Percentiles rank a stretch among this genome's conserved stretches.
These are phyloP conservation scores for Plantago ovata DNA, from an alignment of 257 asterid species.

Conservation along the genomic window DNA sequence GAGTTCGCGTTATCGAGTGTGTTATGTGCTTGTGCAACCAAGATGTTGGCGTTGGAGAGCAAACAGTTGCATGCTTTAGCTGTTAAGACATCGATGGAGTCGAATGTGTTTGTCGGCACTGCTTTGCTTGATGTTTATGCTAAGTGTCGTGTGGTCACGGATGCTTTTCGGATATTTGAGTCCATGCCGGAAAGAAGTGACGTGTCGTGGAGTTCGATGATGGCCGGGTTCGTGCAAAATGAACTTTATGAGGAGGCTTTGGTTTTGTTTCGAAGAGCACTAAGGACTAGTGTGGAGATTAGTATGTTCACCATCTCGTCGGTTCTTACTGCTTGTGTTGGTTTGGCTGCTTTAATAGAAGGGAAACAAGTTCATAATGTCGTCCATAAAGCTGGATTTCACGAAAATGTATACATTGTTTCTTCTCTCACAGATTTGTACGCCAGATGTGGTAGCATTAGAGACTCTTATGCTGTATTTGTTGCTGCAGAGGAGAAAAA, in stretches of 20 bases:
- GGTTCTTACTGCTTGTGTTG: conserved; percentile 69
- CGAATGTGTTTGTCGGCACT: conserved; percentile 58
- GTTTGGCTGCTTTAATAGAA: conserved; percentile 75
- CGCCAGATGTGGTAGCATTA: conserved; percentile 76
- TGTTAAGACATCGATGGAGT: conserved; percentile 45
- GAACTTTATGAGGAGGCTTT: conserved; percentile 75
- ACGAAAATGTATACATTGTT: conserved; percentile 41
- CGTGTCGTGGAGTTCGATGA: conserved; percentile 94
- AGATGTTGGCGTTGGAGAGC: conserved; percentile 52
- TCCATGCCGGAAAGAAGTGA: conserved; percentile 53
- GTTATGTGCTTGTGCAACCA: conserved; percentile 73
- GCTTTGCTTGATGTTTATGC: conserved; percentile 86
- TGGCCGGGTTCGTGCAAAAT: conserved; percentile 72
- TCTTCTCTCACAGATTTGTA: conserved; percentile 83
- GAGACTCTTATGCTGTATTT: conserved; percentile 58
- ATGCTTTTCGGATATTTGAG: conserved; percentile 57
- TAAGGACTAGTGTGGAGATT: conserved; percentile 29
- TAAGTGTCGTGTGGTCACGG: conserved; percentile 49
- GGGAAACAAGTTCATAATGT: conserved; percentile 70
- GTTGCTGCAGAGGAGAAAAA: conserved; percentile 51
- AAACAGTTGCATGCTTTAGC: conserved; percentile 75
- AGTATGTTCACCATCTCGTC: conserved; percentile 61
- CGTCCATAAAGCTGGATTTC: conserved; percentile 51
- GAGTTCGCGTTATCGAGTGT: conserved; percentile 77
- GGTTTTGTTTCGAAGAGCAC: conserved; percentile 44